Evolutionary conservation across 2,329 filamentous ascomycete genomes (phyloP).

Genomic region (Cordyceps militaris): DNA sequence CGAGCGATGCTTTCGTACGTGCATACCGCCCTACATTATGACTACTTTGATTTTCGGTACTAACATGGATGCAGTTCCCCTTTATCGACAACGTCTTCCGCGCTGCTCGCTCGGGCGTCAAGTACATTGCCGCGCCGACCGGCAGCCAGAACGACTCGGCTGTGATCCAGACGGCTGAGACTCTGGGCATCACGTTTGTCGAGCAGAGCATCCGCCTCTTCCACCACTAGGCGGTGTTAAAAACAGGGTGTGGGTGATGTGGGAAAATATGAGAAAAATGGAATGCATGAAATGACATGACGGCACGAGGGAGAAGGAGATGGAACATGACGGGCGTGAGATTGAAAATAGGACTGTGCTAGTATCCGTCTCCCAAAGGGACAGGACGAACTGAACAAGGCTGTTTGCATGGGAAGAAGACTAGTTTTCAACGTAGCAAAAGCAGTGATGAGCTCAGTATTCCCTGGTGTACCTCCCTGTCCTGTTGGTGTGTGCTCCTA

Average conservation of each 20-base stretch:
- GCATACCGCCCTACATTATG: not conserved
- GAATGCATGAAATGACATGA: no score
- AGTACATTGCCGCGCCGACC: slow-evolving; percentile 90
- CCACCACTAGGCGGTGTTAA: slow-evolving; percentile 62
- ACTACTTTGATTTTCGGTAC: slow-evolving; percentile 11
- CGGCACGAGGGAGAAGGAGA: not conserved
- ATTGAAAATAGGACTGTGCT: not conserved
- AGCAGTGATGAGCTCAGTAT: not conserved
- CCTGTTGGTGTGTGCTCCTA: not conserved
- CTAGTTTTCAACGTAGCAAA: not conserved
- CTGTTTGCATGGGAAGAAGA: not conserved
- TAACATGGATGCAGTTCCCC: slow-evolving; percentile 61
- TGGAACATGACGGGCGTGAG: no score
- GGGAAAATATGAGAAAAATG: not conserved
- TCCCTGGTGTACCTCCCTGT: not conserved
- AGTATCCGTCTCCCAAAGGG: not conserved
- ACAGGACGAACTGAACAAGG: not conserved
- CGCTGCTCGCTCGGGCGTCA: slow-evolving; percentile 78
- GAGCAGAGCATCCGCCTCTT: slow-evolving; percentile 92
- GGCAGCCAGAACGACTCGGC: slow-evolving; percentile 81
- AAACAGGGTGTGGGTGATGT: no score
- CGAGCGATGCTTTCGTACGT: slow-evolving; percentile 91
- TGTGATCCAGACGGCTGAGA: slow-evolving; percentile 84
- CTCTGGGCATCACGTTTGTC: slow-evolving; percentile 86
- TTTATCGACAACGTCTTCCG: slow-evolving; percentile 98